A percentile compares a stretch with the other conserved stretches of the same genome.
These are phyloP conservation scores for Avena insularis DNA, from an alignment of 176 grass and related monocot species.

Conservation along the genomic window DNA sequence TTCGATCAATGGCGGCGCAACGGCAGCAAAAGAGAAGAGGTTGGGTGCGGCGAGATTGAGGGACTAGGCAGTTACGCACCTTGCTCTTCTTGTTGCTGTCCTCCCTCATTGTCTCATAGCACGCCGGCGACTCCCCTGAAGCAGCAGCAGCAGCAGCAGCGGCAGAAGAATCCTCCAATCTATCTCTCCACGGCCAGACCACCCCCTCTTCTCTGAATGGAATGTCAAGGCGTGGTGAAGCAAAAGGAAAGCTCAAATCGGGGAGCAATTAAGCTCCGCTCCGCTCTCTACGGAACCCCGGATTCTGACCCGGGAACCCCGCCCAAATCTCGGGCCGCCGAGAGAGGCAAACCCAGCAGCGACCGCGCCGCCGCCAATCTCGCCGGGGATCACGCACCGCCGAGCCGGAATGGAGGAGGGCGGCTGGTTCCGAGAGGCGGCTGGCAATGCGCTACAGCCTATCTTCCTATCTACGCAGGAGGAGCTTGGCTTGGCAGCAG, in stretches of 20 bases:
- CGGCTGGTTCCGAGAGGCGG: too few relatives aligned
- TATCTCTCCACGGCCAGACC: neutral
- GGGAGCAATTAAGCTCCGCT: neutral
- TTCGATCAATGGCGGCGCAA: constrained; percentile 18
- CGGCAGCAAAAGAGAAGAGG: neutral
- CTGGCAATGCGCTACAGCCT: neutral
- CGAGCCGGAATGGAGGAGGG: neutral
- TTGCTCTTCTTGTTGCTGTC: constrained; percentile 84
- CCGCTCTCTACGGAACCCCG: neutral
- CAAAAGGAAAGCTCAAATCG: constrained; percentile 51
- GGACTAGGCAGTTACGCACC: constrained; percentile 47
- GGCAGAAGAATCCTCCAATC: neutral
- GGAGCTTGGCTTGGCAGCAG: neutral
- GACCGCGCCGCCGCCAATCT: constrained; percentile 23
- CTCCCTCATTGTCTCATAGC: constrained; percentile 71
- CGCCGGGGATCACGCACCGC: constrained; percentile 34
- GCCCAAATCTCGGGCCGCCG: constrained; percentile 17
- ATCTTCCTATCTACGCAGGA: neutral
- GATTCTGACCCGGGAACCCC: constrained; percentile 20
- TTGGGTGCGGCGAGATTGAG: neutral
- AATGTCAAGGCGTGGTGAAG: neutral
- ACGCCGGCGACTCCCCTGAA: neutral
- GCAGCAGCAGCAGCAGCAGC: neutral
- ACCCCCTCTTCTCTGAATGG: neutral
- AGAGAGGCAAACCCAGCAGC: neutral